Evolutionary conservation across 108 stramenopile species (phyloP).

Genomic region (Fistulifera pelliculosa): DNA sequence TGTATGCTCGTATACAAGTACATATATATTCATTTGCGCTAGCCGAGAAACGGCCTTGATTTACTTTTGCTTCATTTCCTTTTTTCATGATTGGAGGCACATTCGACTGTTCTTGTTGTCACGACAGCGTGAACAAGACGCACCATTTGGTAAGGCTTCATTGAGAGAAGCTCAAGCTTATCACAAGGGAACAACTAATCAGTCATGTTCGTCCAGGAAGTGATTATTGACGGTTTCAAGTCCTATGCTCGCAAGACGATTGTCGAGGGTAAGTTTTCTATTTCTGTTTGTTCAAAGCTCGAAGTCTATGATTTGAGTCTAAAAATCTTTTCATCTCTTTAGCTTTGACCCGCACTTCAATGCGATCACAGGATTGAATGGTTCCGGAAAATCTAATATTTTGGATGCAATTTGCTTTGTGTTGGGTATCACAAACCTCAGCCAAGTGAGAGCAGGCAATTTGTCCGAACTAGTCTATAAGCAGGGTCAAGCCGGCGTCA

Average conservation of each 20-base stretch:
- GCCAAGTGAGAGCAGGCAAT: conserved; percentile 94
- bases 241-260: conserved; percentile 97
- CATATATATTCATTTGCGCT: too few species aligned
- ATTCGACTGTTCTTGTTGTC: too few species aligned
- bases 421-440: conserved; percentile 95
- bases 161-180: too few species aligned
- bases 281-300: conserved; percentile 11
- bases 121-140: too few species aligned
- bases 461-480: conserved; percentile 99
- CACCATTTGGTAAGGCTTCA: too few species aligned
- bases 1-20: too few species aligned
- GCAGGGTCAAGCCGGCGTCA: conserved; percentile 98
- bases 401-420: conserved; percentile 99
- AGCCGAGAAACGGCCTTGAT: too few species aligned
- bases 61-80: too few species aligned
- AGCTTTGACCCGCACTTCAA: conserved; percentile 99
- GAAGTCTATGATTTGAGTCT: background rate
- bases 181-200: background rate
- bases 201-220: conserved; percentile 91
- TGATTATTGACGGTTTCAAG: conserved; percentile 99
- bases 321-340: conserved; percentile 3
- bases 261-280: conserved; percentile 90
- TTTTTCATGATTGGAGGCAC: too few species aligned
- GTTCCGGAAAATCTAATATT: conserved; percentile 98
- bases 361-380: conserved; percentile 99